Conservation (phyloP, 1,284 basidiomycete genomes). For the Anthracocystis panici-leucophaei region DNA sequence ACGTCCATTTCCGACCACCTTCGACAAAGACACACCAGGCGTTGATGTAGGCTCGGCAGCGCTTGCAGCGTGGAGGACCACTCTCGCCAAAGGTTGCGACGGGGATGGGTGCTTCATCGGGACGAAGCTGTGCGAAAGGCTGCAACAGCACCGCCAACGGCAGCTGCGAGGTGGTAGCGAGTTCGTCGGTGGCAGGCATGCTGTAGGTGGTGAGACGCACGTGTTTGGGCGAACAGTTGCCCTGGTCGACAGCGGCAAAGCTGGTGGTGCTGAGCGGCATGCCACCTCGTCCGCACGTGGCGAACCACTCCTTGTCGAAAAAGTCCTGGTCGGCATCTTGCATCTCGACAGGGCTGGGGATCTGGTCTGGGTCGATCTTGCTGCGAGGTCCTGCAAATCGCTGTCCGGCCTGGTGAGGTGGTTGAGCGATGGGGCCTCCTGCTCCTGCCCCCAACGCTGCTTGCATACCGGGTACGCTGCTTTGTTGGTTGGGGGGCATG, state of each 20-base stretch:
- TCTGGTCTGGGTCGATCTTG: constrained; percentile 88
- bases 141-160: constrained; percentile 89
- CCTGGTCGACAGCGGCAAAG: constrained; percentile 90
- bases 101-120: constrained; percentile 77
- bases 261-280: constrained; percentile 86
- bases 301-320: constrained; percentile 83
- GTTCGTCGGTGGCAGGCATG: constrained; percentile 82
- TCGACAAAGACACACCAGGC: constrained; percentile 90
- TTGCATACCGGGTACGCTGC: constrained; percentile 44
- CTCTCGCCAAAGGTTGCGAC: constrained; percentile 76
- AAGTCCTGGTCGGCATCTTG: constrained; percentile 84
- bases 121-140: constrained; percentile 86
- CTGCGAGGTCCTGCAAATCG: constrained; percentile 76
- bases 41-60: constrained; percentile 92
- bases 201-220: constrained; percentile 78
- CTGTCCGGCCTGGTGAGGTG: constrained; percentile 71
- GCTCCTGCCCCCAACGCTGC: constrained; percentile 29
- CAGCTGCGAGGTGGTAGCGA: constrained; percentile 81
- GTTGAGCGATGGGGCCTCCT: constrained; percentile 61
- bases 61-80: constrained; percentile 87
- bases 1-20: constrained; percentile 88
- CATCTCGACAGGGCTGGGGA: constrained; percentile 88
- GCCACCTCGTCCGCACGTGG: constrained; percentile 78
- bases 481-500: constrained; percentile 40
- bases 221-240: constrained; percentile 79